Evolutionary conservation across 768 basidiomycete species (phyloP), one percentile per base, ranked within the genome.

Genomic region (Asterophora lycoperdoides): DNA sequence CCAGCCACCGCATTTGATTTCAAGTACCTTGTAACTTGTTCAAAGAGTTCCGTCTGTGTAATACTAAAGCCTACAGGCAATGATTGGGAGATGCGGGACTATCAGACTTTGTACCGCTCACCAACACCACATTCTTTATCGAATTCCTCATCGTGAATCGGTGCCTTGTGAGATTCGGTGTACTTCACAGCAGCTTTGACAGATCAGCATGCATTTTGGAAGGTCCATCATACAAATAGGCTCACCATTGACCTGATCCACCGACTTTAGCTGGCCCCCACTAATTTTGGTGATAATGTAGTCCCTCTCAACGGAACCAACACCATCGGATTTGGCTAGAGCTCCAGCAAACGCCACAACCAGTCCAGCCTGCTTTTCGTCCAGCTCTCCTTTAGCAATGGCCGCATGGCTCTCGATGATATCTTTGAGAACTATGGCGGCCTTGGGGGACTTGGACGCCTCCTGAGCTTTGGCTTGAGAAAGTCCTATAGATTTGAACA

Each of bases 201-300:
- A 20, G 15, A n/a, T 43, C 8, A 47, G n/a, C 10, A 34, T 36
- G 14, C 18, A 23, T 3, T 23, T 3, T 36, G 14, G 19, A 20
- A 8, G 13, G 13, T n/a, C 14, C 2, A 1, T 1, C 8, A 34
- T 23, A 5, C 19, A 42, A 11, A 52, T 48, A 15, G 45, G 66
- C 83, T 57, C 59, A 93, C 94, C 94, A 45, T 79, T 73, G 19
- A 96, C 81, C 73, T 97, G 94, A 64, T 97, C 95, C 3, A 81
- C 77, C 29, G 78, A 81, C 68, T 85, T 89, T 49, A 98, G 66
- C 54, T 79, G 79, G 17, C 79, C 84, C 47, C 83, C 78, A n/a
- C 82, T 63, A 57, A 98, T 83, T 53, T 75, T 80, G n/a, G 70
- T 64, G 32, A 90, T 73, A 14, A 86, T 69, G 65, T 82, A 90